Evolutionary conservation across 2,329 filamentous ascomycete genomes (phyloP).

Genomic region (Chrysosporium queenslandicum): DNA sequence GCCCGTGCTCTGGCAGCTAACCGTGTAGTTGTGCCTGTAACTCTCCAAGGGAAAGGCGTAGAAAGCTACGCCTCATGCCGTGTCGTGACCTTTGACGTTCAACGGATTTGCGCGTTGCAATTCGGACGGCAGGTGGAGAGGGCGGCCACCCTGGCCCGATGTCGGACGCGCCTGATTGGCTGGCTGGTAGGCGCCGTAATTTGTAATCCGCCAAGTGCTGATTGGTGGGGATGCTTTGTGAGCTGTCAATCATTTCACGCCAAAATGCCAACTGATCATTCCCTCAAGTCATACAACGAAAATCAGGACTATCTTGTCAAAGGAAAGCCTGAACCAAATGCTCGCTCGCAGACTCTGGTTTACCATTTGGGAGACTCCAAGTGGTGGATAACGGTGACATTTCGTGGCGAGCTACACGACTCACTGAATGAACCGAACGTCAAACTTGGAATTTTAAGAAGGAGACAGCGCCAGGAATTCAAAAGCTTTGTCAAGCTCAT

Average conservation of each 20-base stretch:
- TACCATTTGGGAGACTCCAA: slow-evolving; percentile 10
- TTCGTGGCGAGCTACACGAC: slow-evolving; percentile 10
- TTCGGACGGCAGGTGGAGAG: background rate
- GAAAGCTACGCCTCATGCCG: background rate
- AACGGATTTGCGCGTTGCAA: background rate
- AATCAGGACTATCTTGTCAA: slow-evolving; percentile 4
- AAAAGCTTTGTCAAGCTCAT: slow-evolving; percentile 14
- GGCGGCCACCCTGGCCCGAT: background rate
- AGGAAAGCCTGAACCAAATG: background rate
- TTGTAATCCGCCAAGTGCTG: too few relatives aligned
- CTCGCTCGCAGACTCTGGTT: slow-evolving; percentile 16
- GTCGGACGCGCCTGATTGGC: background rate
- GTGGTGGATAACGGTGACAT: slow-evolving; percentile 14
- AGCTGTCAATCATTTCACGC: too few relatives aligned
- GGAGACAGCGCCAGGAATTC: slow-evolving; percentile 8
- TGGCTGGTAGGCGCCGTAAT: background rate
- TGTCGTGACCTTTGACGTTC: background rate
- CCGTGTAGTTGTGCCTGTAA: background rate
- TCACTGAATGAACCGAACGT: background rate
- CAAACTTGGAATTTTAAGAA: background rate
- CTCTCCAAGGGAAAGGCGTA: background rate
- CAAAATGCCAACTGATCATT: too few relatives aligned
- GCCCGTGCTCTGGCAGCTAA: background rate
- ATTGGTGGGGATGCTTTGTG: too few relatives aligned
- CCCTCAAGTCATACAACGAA: slow-evolving; percentile 6